A percentile compares a stretch with the other conserved stretches of the same genome.
phyloP scores from a whole-genome alignment of 768 basidiomycete species.

The Hysterangium stoloniferum region DNA sequence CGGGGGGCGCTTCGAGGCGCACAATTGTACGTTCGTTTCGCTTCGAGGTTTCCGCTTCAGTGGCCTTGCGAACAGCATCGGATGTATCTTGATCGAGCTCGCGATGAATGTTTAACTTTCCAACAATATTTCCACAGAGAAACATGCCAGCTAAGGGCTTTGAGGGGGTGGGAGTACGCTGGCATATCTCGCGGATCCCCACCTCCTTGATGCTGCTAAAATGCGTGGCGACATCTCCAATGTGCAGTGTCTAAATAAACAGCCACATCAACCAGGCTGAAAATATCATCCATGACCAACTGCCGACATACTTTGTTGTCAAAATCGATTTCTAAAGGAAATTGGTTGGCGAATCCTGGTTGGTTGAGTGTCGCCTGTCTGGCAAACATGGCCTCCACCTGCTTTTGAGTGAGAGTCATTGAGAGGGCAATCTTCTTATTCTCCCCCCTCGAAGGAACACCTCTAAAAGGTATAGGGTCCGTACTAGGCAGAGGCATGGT shows the following conservation, averaged over 20 bases:
- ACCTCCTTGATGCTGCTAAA: conserved; percentile 7
- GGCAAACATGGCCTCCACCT: conserved; percentile 8
- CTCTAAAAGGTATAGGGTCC: conserved; percentile 6
- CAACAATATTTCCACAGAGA: conserved; percentile 65
- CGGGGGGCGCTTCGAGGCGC: conserved; percentile 33
- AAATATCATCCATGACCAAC: neutral
- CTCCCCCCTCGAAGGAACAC: conserved; percentile 6
- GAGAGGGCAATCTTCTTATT: conserved; percentile 8
- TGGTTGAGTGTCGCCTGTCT: conserved; percentile 1
- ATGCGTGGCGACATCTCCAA: conserved; percentile 36
- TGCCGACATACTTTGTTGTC: conserved; percentile 5
- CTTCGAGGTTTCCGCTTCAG: conserved; percentile 34
- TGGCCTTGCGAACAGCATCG: conserved; percentile 34
- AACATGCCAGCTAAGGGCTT: conserved; percentile 62
- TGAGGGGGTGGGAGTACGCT: conserved; percentile 48
- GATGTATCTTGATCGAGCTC: conserved; percentile 41
- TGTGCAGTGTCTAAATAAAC: conserved; percentile 19
- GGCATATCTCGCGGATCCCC: conserved; percentile 49
- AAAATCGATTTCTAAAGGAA: conserved; percentile 11
- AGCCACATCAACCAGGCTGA: neutral
- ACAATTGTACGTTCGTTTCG: conserved; percentile 41
- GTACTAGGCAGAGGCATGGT: conserved; percentile 7
- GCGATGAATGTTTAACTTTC: conserved; percentile 60
- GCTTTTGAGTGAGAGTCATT: conserved; percentile 9
- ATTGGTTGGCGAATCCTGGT: neutral